Percentiles rank a stretch among this genome's conserved stretches.
Conservation (phyloP, 768 basidiomycete species). For the Lentinus brumalis region DNA sequence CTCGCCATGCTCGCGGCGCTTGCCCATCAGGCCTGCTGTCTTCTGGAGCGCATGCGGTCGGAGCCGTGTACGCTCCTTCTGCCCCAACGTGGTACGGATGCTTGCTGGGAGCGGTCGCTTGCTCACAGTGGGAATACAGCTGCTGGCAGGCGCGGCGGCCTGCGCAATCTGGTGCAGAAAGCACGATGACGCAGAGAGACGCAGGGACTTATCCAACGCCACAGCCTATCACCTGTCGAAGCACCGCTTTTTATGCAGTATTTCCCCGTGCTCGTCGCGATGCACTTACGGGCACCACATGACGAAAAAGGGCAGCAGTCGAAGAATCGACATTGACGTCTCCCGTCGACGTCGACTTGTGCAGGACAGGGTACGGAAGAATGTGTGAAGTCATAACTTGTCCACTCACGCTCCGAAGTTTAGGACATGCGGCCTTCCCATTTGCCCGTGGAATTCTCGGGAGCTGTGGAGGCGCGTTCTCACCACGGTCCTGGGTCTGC, state of each 20-base stretch:
- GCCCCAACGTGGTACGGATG: conserved; percentile 8
- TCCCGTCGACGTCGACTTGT: not conserved
- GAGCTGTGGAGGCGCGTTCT: conserved; percentile 19
- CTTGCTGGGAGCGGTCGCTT: conserved; percentile 2
- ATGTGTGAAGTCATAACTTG: conserved; percentile 16
- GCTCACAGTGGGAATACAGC: conserved; percentile 21
- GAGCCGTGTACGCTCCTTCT: conserved; percentile 9
- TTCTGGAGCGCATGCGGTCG: not conserved
- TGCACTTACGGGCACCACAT: not conserved
- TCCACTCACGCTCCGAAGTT: conserved; percentile 11
- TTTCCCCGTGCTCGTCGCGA: not conserved
- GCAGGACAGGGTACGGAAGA: not conserved
- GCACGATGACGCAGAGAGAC: not conserved
- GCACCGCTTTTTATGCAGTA: not conserved
- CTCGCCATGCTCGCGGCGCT: conserved; percentile 7
- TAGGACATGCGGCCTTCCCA: conserved; percentile 13
- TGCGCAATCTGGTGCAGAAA: not conserved
- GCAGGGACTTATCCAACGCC: not conserved
- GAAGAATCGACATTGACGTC: not conserved
- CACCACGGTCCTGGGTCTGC: conserved; percentile 16
- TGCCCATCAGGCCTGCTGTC: not conserved
- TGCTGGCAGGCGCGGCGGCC: not conserved
- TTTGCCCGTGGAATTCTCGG: conserved; percentile 19
- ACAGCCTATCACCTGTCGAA: not conserved
- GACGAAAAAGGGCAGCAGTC: not conserved